A percentile compares a stretch with the other conserved stretches of the same genome.
These are phyloP conservation scores for Plasmodium falciparum DNA, from an alignment of 169 alveolate species.

Conservation along the genomic window DNA sequence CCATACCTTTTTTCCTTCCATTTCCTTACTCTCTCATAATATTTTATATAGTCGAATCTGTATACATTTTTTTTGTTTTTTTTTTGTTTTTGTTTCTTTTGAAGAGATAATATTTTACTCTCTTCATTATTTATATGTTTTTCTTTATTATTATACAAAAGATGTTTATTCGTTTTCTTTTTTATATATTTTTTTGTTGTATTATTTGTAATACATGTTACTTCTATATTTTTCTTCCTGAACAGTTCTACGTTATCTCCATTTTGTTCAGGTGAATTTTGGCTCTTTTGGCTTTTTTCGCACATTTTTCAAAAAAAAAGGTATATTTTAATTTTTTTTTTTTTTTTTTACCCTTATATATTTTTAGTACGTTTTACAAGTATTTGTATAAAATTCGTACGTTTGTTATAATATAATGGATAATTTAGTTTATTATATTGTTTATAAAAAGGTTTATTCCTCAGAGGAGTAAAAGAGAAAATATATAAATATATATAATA, in stretches of 20 bases:
- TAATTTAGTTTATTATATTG: too few relatives aligned
- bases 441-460: too few relatives aligned
- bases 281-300: slow-evolving; percentile 1
- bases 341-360: too few relatives aligned
- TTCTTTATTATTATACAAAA: background rate
- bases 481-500: too few relatives aligned
- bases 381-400: too few relatives aligned
- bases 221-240: background rate
- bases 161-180: background rate
- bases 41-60: slow-evolving; percentile 34
- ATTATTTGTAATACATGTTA: background rate
- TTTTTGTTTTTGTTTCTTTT: background rate
- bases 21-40: slow-evolving; percentile 40
- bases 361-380: too few relatives aligned
- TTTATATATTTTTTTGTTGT: background rate
- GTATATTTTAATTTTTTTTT: too few relatives aligned
- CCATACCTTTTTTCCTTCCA: slow-evolving; percentile 60
- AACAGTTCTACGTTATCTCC: background rate
- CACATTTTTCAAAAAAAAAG: slow-evolving; percentile 1
- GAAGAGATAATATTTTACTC: background rate
- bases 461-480: too few relatives aligned
- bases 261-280: slow-evolving; percentile 7
- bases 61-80: slow-evolving; percentile 4
- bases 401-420: too few relatives aligned
- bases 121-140: background rate